phyloP scores from a whole-genome alignment of 78 protist genomes.

The Dictyostelium firmibasis region DNA sequence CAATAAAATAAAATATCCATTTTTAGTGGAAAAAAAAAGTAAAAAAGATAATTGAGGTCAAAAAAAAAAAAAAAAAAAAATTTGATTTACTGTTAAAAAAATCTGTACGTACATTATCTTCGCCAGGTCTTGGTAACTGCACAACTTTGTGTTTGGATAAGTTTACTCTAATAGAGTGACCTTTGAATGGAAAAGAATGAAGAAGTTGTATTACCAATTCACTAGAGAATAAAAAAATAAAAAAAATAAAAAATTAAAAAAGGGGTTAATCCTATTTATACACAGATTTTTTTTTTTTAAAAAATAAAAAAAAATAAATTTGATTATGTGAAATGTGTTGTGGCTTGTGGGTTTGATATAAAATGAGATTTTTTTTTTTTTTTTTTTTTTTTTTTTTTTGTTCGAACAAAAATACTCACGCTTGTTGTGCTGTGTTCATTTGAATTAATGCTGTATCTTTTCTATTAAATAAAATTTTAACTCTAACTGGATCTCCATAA shows the following conservation, averaged over 20 bases:
- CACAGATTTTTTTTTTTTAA: neutral
- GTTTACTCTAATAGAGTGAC: conserved; percentile 22
- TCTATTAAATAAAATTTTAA: conserved; percentile 88
- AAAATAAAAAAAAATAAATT: neutral
- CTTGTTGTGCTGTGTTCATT: conserved; percentile 70
- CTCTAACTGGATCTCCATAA: conserved; percentile 89
- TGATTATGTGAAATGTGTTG: neutral
- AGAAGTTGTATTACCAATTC: conserved; percentile 54
- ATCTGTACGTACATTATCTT: conserved; percentile 39
- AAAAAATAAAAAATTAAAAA: neutral
- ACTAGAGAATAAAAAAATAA: neutral
- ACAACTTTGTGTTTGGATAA: conserved; percentile 38
- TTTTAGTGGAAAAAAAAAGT: too few species aligned
- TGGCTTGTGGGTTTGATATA: neutral
- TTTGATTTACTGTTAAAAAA: neutral
- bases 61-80: neutral
- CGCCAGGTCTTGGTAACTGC: conserved; percentile 61
- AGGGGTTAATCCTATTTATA: neutral
- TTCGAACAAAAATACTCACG: conserved; percentile 52
- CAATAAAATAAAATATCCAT: neutral
- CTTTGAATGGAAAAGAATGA: conserved; percentile 48
- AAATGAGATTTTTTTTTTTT: too few species aligned
- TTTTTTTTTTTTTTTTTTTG: too few species aligned
- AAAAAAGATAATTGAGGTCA: neutral
- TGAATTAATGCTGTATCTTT: conserved; percentile 89